Evolutionary conservation across 257 asterid genomes (phyloP), one percentile per base, ranked within the genome.

Genomic region (Plectranthus barbatus): DNA sequence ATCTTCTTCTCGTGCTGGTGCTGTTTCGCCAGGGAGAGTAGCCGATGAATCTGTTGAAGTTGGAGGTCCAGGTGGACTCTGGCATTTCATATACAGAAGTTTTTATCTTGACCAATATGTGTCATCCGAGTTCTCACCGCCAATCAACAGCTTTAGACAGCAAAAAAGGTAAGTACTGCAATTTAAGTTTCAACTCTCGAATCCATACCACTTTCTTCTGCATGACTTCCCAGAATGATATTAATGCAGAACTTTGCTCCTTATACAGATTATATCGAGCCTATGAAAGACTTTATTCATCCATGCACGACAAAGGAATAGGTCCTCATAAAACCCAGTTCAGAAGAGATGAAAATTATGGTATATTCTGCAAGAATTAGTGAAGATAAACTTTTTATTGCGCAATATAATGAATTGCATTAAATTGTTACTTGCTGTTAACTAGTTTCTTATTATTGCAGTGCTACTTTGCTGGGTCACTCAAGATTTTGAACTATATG

Each of bases 401-500:
- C 57, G 11, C 7, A 29, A n/a, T 21, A 7, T 8, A 56, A 42
- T 66, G 19, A 11, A 39, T 41, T 51, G 33, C 23, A 54, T 55
- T 26, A 20, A 48, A 24, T 47, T 8, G 39, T 48, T 41, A 23
- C 37, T 37, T 31, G n/a, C n/a, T n/a, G n/a, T n/a, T n/a, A n/a
- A n/a, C n/a, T n/a, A n/a, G n/a, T n/a, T n/a, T n/a, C n/a, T 54
- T 36, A 45, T 37, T 69, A 34, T 66, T 51, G 66, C 94, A 93
- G 99, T 87, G 74, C 78, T 93, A 57, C 95, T 90, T 71, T 90
- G 99, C 79, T 93, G 99, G 99, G 94, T 87, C 57, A 90, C 99
- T 47, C 92, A 74, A 72, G 99, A 93, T 79, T 93, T 93, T 64
- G 99, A 93, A 72, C 87, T 90, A 26, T 93, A 90, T 76, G 99